Base-by-base conservation (phyloP, 768 basidiomycete species). In the Lactarius quietus region DNA sequence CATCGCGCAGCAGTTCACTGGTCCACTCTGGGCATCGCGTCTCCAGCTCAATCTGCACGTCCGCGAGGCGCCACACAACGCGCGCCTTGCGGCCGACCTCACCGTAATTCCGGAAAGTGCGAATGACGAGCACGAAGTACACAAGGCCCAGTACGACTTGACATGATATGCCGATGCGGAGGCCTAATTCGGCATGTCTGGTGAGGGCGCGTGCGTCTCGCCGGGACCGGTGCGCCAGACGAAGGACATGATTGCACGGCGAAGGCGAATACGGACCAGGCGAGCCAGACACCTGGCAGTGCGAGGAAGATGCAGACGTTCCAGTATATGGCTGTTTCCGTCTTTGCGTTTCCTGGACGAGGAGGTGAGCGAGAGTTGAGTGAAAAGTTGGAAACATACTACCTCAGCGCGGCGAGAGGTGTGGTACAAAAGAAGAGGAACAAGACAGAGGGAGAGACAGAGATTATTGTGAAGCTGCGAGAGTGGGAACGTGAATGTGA, bases 401-500 rank as follows among this genome's bases (percentile, higher is more conserved):
- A 87, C 88, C 75, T 89, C 85, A 14, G 88, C 87, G 4, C 33
- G 8, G 62, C 82, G 81, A 9, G 85, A 84, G 1, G 89, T 89
- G 63, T 84, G 83, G 69, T 84, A 79, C 85, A 89, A n/a, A n/a
- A n/a, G n/a, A n/a, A n/a, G n/a, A n/a, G 33, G 63, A 52, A 29
- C n/a, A 60, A 18, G n/a, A 26, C 35, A 33, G 54, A 10, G 26
- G 9, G 15, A 33, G 45, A 43, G 10, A 2, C 1, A 38, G 38
- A 83, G 55, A 86, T 74, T 15, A 38, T 14, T 9, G 14, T 15
- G 41, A 33, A 74, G 75, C 85, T 89, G 71, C 89, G 87, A 65
- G 90, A 92, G 74, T 87, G 87, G 53, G 88, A 87, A 71, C 86
- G 87, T 68, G 76, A 76, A 76, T 88, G 89, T 57, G 81, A 80